phyloP scores from a whole-genome alignment of 306 rosid species.

The Dalbergia cultrata region DNA sequence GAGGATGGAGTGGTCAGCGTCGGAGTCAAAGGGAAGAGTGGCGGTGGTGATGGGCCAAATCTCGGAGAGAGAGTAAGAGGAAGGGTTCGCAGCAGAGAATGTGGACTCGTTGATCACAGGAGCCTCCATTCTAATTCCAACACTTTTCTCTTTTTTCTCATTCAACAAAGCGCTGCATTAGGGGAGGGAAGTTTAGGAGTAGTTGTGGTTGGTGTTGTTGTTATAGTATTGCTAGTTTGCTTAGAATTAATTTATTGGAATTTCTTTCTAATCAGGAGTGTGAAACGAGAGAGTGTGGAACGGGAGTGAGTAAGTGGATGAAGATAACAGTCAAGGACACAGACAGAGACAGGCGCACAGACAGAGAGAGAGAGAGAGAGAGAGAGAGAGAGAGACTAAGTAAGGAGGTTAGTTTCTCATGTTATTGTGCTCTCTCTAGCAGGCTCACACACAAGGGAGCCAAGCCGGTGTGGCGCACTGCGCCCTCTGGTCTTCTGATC shows the following conservation, averaged over 20 bases:
- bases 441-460: no score
- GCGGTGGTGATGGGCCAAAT: conserved; percentile 76
- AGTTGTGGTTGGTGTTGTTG: background rate
- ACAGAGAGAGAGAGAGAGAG: background rate
- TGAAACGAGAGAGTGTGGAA: background rate
- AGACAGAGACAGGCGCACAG: background rate
- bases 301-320: background rate
- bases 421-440: no score
- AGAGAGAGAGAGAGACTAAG: no score
- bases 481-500: conserved; percentile 23
- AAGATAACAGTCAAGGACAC: background rate
- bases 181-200: background rate
- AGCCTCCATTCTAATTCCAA: conserved; percentile 63
- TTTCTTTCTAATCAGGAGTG: no score
- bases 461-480: conserved; percentile 1
- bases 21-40: conserved; percentile 19
- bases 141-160: background rate
- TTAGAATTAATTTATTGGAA: background rate
- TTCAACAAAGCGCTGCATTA: background rate
- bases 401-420: no score
- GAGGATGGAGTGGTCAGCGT: conserved; percentile 24
- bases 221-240: background rate
- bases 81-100: conserved; percentile 79
- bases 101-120: conserved; percentile 76
- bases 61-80: conserved; percentile 76